These are phyloP conservation scores for Crepidotus variabilis DNA, from an alignment of 768 basidiomycete genomes.

Conservation along the genomic window DNA sequence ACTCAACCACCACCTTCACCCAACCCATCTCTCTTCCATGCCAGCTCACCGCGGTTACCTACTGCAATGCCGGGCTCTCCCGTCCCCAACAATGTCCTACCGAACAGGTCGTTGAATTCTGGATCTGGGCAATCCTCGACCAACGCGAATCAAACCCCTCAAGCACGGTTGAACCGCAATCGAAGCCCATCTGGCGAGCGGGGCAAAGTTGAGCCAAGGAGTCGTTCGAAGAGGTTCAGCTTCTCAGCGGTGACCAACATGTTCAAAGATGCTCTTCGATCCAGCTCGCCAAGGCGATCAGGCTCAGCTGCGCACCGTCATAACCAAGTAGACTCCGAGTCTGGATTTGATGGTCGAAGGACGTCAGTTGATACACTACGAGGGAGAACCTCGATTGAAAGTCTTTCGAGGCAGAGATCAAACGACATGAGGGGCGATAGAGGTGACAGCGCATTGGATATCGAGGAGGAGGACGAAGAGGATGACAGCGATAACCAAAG, in stretches of 20 bases:
- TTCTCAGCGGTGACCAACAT: conserved; percentile 49
- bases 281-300: conserved; percentile 34
- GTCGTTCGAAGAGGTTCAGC: conserved; percentile 40
- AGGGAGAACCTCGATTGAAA: not conserved
- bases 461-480: conserved; percentile 1
- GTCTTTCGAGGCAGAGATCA: not conserved
- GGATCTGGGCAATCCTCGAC: too few relatives aligned
- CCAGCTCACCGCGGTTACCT: not conserved
- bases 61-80: not conserved
- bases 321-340: conserved; percentile 16
- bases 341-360: conserved; percentile 13
- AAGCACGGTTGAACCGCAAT: not conserved
- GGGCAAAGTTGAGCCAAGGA: conserved; percentile 12
- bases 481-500: conserved; percentile 15
- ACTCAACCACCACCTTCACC: not conserved
- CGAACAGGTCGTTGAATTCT: too few relatives aligned
- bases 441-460: not conserved
- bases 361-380: not conserved
- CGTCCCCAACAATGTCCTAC: too few relatives aligned
- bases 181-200: conserved; percentile 10
- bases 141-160: not conserved
- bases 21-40: not conserved
- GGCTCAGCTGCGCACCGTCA: conserved; percentile 14
- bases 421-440: not conserved
- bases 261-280: conserved; percentile 46